Evolutionary conservation across 805 yeast genomes (phyloP).

Genomic region (Grigorovia jiainica): DNA sequence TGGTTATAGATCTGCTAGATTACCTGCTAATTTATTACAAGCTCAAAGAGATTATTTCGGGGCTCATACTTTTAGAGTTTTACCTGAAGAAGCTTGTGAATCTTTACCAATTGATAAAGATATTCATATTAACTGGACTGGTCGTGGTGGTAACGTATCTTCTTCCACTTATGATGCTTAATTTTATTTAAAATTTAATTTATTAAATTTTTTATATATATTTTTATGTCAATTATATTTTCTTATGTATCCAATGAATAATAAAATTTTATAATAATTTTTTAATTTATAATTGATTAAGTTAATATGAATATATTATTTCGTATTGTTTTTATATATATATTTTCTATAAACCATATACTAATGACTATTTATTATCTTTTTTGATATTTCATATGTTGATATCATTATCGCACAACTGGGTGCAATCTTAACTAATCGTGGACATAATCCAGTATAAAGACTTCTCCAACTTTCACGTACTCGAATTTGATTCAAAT

Average conservation of each 20-base stretch:
- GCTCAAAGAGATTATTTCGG: constrained; percentile 99
- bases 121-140: constrained; percentile 99
- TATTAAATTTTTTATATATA: not conserved
- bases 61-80: constrained; percentile 96
- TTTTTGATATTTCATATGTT: constrained; percentile 82
- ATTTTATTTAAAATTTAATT: not conserved
- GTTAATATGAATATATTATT: not conserved
- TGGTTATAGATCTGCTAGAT: constrained; percentile 91
- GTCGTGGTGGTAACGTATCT: constrained; percentile 95
- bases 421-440: constrained; percentile 88
- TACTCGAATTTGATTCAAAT: constrained; percentile 49
- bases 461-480: constrained; percentile 75
- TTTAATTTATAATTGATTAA: not conserved
- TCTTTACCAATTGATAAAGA: constrained; percentile 68
- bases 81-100: constrained; percentile 75
- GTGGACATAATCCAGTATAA: constrained; percentile 80
- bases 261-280: constrained; percentile 1
- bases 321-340: too few species aligned
- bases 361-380: constrained; percentile 17
- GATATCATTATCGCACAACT: constrained; percentile 98
- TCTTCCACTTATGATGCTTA: constrained; percentile 92
- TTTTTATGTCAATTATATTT: not conserved
- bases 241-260: not conserved
- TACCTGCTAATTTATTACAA: constrained; percentile 97
- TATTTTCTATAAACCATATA: too few species aligned